Conservation (phyloP, 176 grass and related monocot genomes). For the Oryza longistaminata region DNA sequence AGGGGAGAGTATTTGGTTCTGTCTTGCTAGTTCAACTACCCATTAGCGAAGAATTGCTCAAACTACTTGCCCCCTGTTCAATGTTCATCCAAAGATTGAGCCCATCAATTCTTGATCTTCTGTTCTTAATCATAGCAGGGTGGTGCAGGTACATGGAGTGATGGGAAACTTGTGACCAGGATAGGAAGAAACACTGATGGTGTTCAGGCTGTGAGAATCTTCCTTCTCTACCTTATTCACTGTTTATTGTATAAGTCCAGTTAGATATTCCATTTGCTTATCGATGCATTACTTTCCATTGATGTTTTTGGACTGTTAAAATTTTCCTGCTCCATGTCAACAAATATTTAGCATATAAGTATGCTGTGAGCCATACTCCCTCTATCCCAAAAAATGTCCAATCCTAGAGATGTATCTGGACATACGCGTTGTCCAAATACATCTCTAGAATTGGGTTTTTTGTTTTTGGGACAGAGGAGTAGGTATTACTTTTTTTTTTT, state of each 20-base stretch:
- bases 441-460: too few relatives aligned
- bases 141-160: conserved; percentile 99
- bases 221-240: conserved; percentile 29
- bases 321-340: not conserved
- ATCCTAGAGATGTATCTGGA: too few relatives aligned
- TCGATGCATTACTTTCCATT: not conserved
- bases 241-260: conserved; percentile 11
- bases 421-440: too few relatives aligned
- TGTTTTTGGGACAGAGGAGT: too few relatives aligned
- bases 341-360: not conserved
- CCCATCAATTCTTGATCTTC: conserved; percentile 42
- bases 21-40: not conserved
- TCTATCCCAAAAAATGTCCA: too few relatives aligned
- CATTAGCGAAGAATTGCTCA: not conserved
- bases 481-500: not conserved
- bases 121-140: conserved; percentile 89
- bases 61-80: conserved; percentile 1
- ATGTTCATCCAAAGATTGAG: conserved; percentile 26
- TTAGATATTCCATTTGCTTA: conserved; percentile 17
- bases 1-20: not conserved
- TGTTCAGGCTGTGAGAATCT: conserved; percentile 93
- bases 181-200: conserved; percentile 91
- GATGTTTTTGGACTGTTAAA: not conserved
- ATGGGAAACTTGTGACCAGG: conserved; percentile 96
- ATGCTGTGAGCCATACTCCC: not conserved